Evolutionary conservation across 2,329 filamentous ascomycete genomes (phyloP).

Genomic region (Ophiostoma pallidulum): DNA sequence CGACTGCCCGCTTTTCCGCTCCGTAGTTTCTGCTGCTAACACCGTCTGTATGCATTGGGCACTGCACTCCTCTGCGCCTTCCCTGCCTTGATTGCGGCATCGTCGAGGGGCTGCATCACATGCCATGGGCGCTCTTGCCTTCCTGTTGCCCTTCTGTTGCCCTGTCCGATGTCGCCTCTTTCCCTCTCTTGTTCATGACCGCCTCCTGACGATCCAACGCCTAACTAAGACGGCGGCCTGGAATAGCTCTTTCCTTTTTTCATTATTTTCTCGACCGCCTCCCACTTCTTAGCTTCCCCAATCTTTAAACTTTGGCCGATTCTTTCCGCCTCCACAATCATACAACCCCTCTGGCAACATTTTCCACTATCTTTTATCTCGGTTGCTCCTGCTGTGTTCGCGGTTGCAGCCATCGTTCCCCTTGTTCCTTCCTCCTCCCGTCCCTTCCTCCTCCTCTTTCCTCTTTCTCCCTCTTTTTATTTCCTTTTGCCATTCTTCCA

Average conservation of each 20-base stretch:
- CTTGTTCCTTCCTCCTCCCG: conserved; percentile 1
- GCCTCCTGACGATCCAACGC: no score
- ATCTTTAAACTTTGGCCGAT: conserved; percentile 7
- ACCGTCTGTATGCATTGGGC: background rate
- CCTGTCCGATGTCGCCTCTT: background rate
- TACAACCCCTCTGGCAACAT: background rate
- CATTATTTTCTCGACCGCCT: background rate
- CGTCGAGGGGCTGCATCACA: background rate
- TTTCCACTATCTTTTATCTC: conserved; percentile 8
- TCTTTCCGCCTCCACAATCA: conserved; percentile 9
- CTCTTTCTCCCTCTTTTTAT: background rate
- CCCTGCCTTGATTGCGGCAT: background rate
- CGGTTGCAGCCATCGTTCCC: background rate
- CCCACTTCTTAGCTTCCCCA: conserved; percentile 4
- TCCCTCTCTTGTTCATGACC: no score
- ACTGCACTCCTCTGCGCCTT: background rate
- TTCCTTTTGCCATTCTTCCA: background rate
- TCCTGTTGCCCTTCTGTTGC: background rate
- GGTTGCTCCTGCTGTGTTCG: conserved; percentile 3
- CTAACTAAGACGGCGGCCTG: no score
- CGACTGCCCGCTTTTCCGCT: background rate
- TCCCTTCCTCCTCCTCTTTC: background rate
- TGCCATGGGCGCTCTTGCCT: background rate
- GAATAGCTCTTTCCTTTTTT: background rate
- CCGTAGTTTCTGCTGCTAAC: conserved; percentile 1